phyloP scores from a whole-genome alignment of 2,329 filamentous ascomycete genomes.

The Lasiodiplodia sp. region DNA sequence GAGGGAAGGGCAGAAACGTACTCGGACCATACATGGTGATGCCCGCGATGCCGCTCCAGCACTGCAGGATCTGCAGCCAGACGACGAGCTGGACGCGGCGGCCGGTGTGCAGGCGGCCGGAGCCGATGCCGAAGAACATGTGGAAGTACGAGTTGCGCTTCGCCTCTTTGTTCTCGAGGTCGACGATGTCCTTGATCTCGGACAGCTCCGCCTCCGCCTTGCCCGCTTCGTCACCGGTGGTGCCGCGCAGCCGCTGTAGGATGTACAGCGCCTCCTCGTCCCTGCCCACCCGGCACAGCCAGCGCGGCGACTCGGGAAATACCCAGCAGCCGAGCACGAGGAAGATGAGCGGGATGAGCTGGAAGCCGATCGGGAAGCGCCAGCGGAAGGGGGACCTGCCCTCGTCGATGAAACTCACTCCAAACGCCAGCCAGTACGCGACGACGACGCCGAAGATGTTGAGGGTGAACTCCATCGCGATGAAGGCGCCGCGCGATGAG shows the following conservation, averaged over 20 bases:
- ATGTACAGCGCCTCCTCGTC: slow-evolving; percentile 73
- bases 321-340: slow-evolving; percentile 67
- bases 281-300: slow-evolving; percentile 70
- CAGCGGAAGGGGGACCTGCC: slow-evolving; percentile 67
- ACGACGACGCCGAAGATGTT: slow-evolving; percentile 75
- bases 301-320: slow-evolving; percentile 74
- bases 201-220: slow-evolving; percentile 69
- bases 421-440: slow-evolving; percentile 59
- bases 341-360: slow-evolving; percentile 68
- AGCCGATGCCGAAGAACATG: slow-evolving; percentile 73
- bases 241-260: slow-evolving; percentile 68
- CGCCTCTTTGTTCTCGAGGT: slow-evolving; percentile 59
- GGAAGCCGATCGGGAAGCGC: slow-evolving; percentile 75
- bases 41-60: slow-evolving; percentile 74
- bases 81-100: slow-evolving; percentile 73
- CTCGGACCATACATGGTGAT: slow-evolving; percentile 66
- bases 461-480: slow-evolving; percentile 75
- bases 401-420: slow-evolving; percentile 60
- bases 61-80: slow-evolving; percentile 75
- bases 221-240: slow-evolving; percentile 55
- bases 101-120: slow-evolving; percentile 70
- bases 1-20: too few relatives aligned
- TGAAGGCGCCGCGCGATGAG: slow-evolving; percentile 71
- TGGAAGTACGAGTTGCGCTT: slow-evolving; percentile 67
- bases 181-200: slow-evolving; percentile 71